phyloP scores from a whole-genome alignment of 306 rosid genomes.

The Prunus salicina region DNA sequence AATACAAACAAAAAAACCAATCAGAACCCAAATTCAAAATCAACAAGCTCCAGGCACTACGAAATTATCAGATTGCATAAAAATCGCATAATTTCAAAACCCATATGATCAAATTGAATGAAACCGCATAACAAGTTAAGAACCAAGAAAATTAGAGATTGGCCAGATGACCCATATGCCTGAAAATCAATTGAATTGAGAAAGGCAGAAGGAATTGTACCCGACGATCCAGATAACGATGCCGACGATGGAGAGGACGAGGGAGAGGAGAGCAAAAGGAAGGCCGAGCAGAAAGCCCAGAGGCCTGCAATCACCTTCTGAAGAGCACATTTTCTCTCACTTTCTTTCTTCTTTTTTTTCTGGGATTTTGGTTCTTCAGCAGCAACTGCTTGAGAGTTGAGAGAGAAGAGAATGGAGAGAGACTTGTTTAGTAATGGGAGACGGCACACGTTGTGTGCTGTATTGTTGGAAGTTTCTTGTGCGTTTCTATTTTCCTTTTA shows the following conservation, averaged over 20 bases:
- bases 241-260: constrained; percentile 70
- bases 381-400: not conserved
- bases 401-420: no score
- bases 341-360: not conserved
- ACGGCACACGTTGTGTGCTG: no score
- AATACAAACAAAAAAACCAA: not conserved
- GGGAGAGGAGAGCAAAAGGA: constrained; percentile 74
- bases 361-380: not conserved
- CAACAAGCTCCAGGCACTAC: constrained; percentile 4
- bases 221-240: constrained; percentile 74
- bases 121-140: no score
- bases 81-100: not conserved
- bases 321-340: constrained; percentile 46
- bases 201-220: constrained; percentile 20
- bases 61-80: not conserved
- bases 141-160: not conserved
- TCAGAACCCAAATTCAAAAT: constrained; percentile 2
- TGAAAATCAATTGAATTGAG: not conserved
- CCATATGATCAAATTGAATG: constrained; percentile 4
- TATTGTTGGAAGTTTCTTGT: no score
- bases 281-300: constrained; percentile 86
- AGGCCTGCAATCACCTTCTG: constrained; percentile 90
- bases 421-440: no score
- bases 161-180: not conserved
- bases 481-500: no score